A percentile compares a stretch with the other conserved stretches of the same genome.
Evolutionary conservation across 1,284 basidiomycete genomes (phyloP).

Genomic region (Malassezia obtusa): DNA sequence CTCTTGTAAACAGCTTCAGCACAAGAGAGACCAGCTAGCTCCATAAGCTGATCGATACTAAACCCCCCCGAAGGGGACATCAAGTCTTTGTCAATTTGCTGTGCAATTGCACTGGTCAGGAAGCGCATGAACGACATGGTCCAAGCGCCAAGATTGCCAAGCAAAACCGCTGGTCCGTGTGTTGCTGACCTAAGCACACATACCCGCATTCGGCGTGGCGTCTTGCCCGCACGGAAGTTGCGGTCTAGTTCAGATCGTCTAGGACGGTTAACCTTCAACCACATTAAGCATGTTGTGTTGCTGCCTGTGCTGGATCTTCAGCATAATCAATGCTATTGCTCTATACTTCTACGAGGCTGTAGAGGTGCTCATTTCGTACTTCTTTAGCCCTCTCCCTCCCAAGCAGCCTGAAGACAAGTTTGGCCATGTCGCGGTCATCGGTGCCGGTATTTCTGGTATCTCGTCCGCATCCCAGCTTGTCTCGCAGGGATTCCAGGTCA

Average conservation of each 20-base stretch:
- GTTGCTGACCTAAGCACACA: not conserved
- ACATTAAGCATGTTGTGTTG: not conserved
- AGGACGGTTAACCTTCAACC: too few relatives aligned
- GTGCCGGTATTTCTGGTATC: slow-evolving; percentile 48
- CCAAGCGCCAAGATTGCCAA: not conserved
- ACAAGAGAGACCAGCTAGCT: slow-evolving; percentile 91
- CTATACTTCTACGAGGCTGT: slow-evolving; percentile 31
- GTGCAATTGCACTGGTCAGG: slow-evolving; percentile 29
- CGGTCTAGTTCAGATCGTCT: too few relatives aligned
- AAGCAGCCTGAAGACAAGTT: slow-evolving; percentile 22
- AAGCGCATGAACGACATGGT: slow-evolving; percentile 22
- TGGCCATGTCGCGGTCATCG: slow-evolving; percentile 47
- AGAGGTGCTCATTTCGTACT: slow-evolving; percentile 31
- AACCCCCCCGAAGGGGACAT: slow-evolving; percentile 36
- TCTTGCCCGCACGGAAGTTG: not conserved
- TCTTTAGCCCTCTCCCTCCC: slow-evolving; percentile 34
- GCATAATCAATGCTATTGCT: not conserved
- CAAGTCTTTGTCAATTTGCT: slow-evolving; percentile 35
- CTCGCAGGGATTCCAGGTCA: slow-evolving; percentile 45
- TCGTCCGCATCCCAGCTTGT: slow-evolving; percentile 46
- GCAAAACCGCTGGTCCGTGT: not conserved
- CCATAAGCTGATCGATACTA: slow-evolving; percentile 67
- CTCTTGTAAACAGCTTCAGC: slow-evolving; percentile 74
- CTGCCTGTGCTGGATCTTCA: not conserved
- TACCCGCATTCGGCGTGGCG: not conserved